phyloP scores from a whole-genome alignment of 2,329 filamentous ascomycete species.

The Penicillium vulpinum region DNA sequence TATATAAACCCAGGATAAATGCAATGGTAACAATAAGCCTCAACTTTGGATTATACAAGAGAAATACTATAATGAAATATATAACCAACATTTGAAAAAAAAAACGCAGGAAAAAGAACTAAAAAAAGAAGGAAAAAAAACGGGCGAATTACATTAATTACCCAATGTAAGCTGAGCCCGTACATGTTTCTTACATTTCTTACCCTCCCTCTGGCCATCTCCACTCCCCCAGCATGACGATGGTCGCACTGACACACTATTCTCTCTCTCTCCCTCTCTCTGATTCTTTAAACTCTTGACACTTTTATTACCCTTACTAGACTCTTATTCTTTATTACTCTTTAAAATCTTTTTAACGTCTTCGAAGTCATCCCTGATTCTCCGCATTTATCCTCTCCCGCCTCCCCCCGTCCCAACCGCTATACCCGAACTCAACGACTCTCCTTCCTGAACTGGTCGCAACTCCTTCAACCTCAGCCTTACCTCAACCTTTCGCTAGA shows the following conservation, averaged over 20 bases:
- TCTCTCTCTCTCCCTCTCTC: too few species aligned
- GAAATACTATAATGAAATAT: background rate
- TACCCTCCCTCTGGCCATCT: slow-evolving; percentile 24
- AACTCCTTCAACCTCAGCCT: slow-evolving; percentile 3
- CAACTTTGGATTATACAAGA: too few species aligned
- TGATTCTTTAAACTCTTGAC: slow-evolving; percentile 4
- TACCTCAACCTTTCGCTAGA: background rate
- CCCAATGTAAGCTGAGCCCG: slow-evolving; percentile 16
- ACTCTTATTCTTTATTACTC: background rate
- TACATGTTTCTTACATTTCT: slow-evolving; percentile 23
- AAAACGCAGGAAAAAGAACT: background rate
- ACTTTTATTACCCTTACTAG: background rate
- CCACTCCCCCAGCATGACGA: slow-evolving; percentile 37
- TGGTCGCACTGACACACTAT: slow-evolving; percentile 24
- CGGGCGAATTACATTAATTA: slow-evolving; percentile 14
- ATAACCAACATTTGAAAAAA: background rate
- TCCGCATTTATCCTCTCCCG: slow-evolving; percentile 1
- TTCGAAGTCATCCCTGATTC: background rate
- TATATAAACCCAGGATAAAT: too few species aligned
- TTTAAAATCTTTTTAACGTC: background rate
- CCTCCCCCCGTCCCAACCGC: background rate
- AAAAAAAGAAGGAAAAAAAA: background rate
- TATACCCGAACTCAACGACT: slow-evolving; percentile 1
- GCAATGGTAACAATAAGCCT: too few species aligned
- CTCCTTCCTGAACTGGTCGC: slow-evolving; percentile 13